Evolutionary conservation across 345 rosid species (phyloP).

Genomic region (Hibiscus trionum): DNA sequence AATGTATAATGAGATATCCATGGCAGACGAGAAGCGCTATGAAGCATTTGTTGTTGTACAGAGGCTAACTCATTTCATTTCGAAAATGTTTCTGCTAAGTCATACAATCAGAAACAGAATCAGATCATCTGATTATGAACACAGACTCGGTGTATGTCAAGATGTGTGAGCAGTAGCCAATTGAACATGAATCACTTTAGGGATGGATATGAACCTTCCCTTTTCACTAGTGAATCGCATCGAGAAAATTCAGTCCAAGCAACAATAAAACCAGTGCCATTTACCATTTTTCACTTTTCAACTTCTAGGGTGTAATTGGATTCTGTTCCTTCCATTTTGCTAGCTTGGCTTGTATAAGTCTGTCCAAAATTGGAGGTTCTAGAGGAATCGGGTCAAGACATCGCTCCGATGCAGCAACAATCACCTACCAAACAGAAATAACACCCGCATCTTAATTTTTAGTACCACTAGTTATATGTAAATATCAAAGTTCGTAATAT

Average conservation of each 20-base stretch:
- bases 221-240: neutral
- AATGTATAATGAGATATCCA: neutral
- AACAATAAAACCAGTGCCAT: slow-evolving; percentile 1
- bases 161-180: neutral
- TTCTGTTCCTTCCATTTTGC: slow-evolving; percentile 49
- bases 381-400: slow-evolving; percentile 86
- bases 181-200: neutral
- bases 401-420: slow-evolving; percentile 88
- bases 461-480: neutral
- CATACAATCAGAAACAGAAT: neutral
- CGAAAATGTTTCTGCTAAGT: neutral
- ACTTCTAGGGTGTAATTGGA: slow-evolving; percentile 18
- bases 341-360: slow-evolving; percentile 84
- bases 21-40: neutral
- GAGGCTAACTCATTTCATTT: neutral
- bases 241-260: neutral
- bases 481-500: neutral
- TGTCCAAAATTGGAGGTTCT: slow-evolving; percentile 95
- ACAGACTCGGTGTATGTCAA: neutral
- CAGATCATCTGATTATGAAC: neutral
- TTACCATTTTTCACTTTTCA: neutral
- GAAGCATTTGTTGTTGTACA: slow-evolving; percentile 11
- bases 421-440: slow-evolving; percentile 47
- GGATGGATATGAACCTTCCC: neutral
- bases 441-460: neutral